Conservation (phyloP, 257 asterid species). For the Ehretia macrophylla region DNA sequence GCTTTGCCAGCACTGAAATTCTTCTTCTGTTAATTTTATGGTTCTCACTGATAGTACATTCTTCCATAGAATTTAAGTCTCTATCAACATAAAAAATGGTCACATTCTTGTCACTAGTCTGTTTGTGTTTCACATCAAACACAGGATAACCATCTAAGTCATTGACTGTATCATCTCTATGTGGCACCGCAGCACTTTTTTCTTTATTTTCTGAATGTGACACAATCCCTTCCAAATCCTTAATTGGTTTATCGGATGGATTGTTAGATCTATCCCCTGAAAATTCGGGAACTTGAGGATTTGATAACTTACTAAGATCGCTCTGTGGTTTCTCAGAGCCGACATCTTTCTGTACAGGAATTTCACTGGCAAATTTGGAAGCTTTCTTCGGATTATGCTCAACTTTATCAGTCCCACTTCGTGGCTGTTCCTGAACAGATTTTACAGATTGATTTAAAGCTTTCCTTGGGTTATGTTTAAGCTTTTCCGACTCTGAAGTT, state of each 20-base stretch:
- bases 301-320: slow-evolving; percentile 18
- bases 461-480: slow-evolving; percentile 23
- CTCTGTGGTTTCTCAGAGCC: slow-evolving; percentile 19
- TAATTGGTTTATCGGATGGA: slow-evolving; percentile 7
- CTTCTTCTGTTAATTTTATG: slow-evolving; percentile 27
- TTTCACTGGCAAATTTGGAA: slow-evolving; percentile 18
- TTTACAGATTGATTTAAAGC: slow-evolving; percentile 16
- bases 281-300: slow-evolving; percentile 12
- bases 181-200: slow-evolving; percentile 1
- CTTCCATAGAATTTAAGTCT: slow-evolving; percentile 31
- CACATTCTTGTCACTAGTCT: slow-evolving; percentile 10
- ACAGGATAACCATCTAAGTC: slow-evolving; percentile 9
- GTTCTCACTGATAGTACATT: slow-evolving; percentile 20
- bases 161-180: slow-evolving; percentile 9
- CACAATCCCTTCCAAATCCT: slow-evolving; percentile 4
- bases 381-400: slow-evolving; percentile 29
- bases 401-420: slow-evolving; percentile 31
- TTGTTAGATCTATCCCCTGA: slow-evolving; percentile 11
- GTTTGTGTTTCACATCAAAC: slow-evolving; percentile 6
- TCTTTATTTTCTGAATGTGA: slow-evolving; percentile 8
- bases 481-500: slow-evolving; percentile 28
- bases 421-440: slow-evolving; percentile 27
- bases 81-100: slow-evolving; percentile 23
- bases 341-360: slow-evolving; percentile 14
- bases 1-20: slow-evolving; percentile 38